These are phyloP conservation scores for Gastrodia elata DNA, from an alignment of 106 monocot genomes.

Conservation along the genomic window DNA sequence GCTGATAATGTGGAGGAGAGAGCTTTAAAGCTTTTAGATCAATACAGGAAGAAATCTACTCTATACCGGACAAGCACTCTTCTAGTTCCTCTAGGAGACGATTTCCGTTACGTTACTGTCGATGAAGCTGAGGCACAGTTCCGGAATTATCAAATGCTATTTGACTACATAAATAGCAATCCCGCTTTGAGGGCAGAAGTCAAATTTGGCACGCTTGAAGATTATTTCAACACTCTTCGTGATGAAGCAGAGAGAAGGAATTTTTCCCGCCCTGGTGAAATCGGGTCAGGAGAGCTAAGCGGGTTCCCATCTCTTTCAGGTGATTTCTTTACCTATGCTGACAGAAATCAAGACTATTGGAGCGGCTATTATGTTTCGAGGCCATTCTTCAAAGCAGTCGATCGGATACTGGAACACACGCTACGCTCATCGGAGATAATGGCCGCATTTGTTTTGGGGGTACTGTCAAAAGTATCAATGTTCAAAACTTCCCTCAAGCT, in stretches of 20 bases:
- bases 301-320: conserved; percentile 96
- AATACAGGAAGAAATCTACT: conserved; percentile 88
- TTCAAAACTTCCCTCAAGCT: conserved; percentile 62
- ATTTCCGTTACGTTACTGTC: conserved; percentile 83
- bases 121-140: conserved; percentile 94
- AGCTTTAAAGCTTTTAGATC: conserved; percentile 70
- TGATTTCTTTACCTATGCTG: conserved; percentile 98
- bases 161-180: conserved; percentile 82
- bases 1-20: conserved; percentile 78
- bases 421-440: conserved; percentile 88
- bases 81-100: conserved; percentile 87
- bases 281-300: conserved; percentile 65
- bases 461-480: conserved; percentile 75
- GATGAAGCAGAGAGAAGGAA: conserved; percentile 77
- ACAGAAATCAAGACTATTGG: conserved; percentile 91
- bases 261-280: conserved; percentile 63
- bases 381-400: conserved; percentile 96
- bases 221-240: conserved; percentile 82
- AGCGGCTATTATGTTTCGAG: conserved; percentile 99
- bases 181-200: conserved; percentile 70
- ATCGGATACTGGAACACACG: conserved; percentile 87
- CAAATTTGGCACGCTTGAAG: conserved; percentile 91
- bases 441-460: conserved; percentile 65
- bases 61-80: conserved; percentile 94
- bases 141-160: conserved; percentile 78